Evolutionary conservation across 768 basidiomycete genomes (phyloP), one percentile per base, ranked within the genome.

Genomic region (Phlegmacium glaucopus): DNA sequence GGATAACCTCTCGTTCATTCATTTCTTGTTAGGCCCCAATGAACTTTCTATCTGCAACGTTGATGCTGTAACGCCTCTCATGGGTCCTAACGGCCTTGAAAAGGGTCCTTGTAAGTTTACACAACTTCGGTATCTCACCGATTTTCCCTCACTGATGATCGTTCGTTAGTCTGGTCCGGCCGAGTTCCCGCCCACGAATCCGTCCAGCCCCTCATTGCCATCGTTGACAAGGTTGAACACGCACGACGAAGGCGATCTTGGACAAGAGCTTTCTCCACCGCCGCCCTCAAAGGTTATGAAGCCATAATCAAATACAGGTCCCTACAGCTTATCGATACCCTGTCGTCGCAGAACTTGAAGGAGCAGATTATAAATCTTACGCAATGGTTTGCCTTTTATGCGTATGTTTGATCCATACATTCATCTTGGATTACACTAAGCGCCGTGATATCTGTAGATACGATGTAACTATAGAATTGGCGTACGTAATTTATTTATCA

Each of bases 1-100:
- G 22, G 2, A 13, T 45, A 26, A 29, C 13, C 36, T 27, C 35
- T 37, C 28, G 25, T 35, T 47, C 10, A 27, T 37, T 9, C 13
- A 22, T 18, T 40, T 43, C n/a, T 44, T 18, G 28, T 12, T 38
- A 76, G 74, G 74, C n/a, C 76, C 74, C 9, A 77, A 76, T 52
- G 74, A 75, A 44, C 53, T 77, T 2, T 74, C 72, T 1, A 66
- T 22, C 22, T 22, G 22, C 22, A 22, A 22, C 5, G 22, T 22
- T 22, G 22, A 22, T 22, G 22, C 22, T 1, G 54, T 77, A 13
- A 54, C 61, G 1, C 48, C 61, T 1, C 56, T 75, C 6, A 42
- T 73, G 15, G 74, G 74, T 9, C 44, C 55, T 3, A 53, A 57
- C 11, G 73, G 76, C 1, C 61, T 77, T 53, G 70, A 69, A 3